Base-by-base conservation (phyloP, 495 filamentous ascomycete genomes). In the Physcia stellaris region DNA sequence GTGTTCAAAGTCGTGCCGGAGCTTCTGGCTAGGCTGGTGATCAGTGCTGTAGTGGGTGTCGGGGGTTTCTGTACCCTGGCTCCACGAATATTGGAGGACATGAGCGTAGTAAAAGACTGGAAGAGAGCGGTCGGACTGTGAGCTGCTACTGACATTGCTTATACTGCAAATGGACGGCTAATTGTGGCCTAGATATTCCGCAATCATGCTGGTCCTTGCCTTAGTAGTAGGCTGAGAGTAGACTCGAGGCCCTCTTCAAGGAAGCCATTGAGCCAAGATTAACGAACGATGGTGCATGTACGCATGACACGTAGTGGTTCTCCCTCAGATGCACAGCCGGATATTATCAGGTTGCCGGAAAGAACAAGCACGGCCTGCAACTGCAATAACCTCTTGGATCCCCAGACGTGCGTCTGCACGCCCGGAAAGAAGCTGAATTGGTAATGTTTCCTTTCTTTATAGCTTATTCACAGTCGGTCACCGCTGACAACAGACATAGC, bases 1-100 rank as follows among this genome's bases (percentile, higher is more conserved):
- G 70, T 73, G 4, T 80, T 79, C 51, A 50, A 53, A 3, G 46
- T 69, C 2, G 64, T 69, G 22, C 66, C 66, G 0, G 37, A 62
- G 52, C 24, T 53, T 2, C 13, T 48, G 7, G 47, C 47, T 0
- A 30, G 50, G 15, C 32, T 53, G 19, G 47, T 53, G 4, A 47
- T 53, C 30, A 45, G 43, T 29, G 40, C 24, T 4, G 36, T 53
- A 41, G 35, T 50, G 3, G 50, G 48, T 6, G 12, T 51, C 21
- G 45, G 27, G 16, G 32, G 21, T 11, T 20, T 47, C 11, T 40
- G 45, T 45, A 34, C 24, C 5, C 11, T 36, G 15, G 28, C n/a
- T 22, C 31, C 43, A 38, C 11, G 20, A 13, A 21, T 19, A 20
- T 16, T 40, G 37, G n/a, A n/a, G 18, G 17, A 45, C 30, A 15